Conservation (phyloP, 2,329 filamentous ascomycete genomes). For the Fusarium tuaranense region DNA sequence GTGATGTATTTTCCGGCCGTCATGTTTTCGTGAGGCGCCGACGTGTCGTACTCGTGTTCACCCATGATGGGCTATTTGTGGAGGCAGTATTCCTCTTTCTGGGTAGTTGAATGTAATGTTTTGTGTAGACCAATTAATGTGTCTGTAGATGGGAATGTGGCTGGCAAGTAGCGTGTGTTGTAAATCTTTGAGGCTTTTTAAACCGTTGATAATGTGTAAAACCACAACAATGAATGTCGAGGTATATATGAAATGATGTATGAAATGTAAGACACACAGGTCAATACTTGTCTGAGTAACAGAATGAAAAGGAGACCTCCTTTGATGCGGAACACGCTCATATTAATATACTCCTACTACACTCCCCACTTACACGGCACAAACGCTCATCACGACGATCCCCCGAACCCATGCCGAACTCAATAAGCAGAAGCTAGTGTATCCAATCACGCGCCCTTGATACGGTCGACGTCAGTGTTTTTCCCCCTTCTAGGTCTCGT, state of each 20-base stretch:
- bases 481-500: not conserved
- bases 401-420: conserved; percentile 30
- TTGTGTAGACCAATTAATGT: not conserved
- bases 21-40: conserved; percentile 63
- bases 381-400: conserved; percentile 21
- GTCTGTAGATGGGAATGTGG: not conserved
- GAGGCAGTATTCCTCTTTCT: not conserved
- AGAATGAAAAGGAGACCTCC: not conserved
- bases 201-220: conserved; percentile 1
- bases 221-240: not conserved
- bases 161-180: not conserved
- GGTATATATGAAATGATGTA: not conserved
- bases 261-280: conserved; percentile 8
- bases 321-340: not conserved
- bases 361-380: conserved; percentile 31
- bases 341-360: conserved; percentile 26
- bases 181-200: not conserved
- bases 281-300: conserved; percentile 5
- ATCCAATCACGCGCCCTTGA: conserved; percentile 16
- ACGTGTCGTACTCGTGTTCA: conserved; percentile 47
- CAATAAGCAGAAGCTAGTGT: not conserved
- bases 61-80: conserved; percentile 24
- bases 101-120: not conserved
- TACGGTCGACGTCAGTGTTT: not conserved
- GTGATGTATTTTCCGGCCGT: conserved; percentile 58